A percentile compares a stretch with the other conserved stretches of the same genome.
Evolutionary conservation across 1,139 yeast species (phyloP).

Genomic region (Petasospora fabianii): DNA sequence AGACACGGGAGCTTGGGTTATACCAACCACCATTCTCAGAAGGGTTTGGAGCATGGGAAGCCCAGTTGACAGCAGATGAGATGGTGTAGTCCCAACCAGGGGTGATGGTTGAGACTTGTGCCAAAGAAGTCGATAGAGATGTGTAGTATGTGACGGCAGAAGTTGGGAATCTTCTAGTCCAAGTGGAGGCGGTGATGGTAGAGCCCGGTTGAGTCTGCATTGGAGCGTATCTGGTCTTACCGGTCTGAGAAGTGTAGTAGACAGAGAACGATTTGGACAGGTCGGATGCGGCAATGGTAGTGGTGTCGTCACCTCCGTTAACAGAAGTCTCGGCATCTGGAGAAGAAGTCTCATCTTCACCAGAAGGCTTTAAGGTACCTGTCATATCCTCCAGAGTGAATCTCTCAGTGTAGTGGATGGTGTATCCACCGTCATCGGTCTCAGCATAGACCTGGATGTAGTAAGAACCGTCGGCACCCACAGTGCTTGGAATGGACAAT

Average conservation of each 20-base stretch:
- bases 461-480: slow-evolving; percentile 61
- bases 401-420: slow-evolving; percentile 68
- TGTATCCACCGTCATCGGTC: slow-evolving; percentile 38
- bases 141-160: slow-evolving; percentile 61
- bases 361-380: slow-evolving; percentile 46
- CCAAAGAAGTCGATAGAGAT: slow-evolving; percentile 40
- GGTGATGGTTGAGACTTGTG: slow-evolving; percentile 60
- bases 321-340: slow-evolving; percentile 40
- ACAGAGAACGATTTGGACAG: slow-evolving; percentile 35
- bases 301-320: slow-evolving; percentile 28
- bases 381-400: slow-evolving; percentile 67
- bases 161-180: slow-evolving; percentile 62
- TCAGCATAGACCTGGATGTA: slow-evolving; percentile 61
- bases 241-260: slow-evolving; percentile 74
- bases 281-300: slow-evolving; percentile 19
- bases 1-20: slow-evolving; percentile 31
- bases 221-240: slow-evolving; percentile 74
- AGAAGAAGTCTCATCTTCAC: slow-evolving; percentile 36
- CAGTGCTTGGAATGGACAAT: slow-evolving; percentile 31
- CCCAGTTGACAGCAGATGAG: slow-evolving; percentile 62
- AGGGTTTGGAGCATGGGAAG: slow-evolving; percentile 66
- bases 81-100: slow-evolving; percentile 80
- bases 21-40: slow-evolving; percentile 51
- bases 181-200: slow-evolving; percentile 59
- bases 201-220: slow-evolving; percentile 87